These are phyloP conservation scores for Gentiana dahurica DNA, from an alignment of 257 asterid species.

Conservation along the genomic window DNA sequence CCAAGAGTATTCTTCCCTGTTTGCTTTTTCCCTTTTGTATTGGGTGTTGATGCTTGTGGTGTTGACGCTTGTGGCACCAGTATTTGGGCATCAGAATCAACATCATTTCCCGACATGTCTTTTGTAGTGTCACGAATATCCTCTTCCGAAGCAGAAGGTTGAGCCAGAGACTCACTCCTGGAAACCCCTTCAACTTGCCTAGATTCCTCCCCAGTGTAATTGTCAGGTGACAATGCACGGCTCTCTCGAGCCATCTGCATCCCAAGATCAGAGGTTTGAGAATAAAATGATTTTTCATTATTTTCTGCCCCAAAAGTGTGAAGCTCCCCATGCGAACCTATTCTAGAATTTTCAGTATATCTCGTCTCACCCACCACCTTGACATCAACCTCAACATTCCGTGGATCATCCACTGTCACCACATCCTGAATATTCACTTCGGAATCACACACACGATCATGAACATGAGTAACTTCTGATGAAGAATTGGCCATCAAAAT, in stretches of 20 bases:
- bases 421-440: slow-evolving; percentile 65
- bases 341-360: slow-evolving; percentile 38
- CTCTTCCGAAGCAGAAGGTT: slow-evolving; percentile 33
- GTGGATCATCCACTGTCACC: slow-evolving; percentile 37
- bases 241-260: slow-evolving; percentile 73
- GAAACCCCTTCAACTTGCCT: slow-evolving; percentile 42
- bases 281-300: slow-evolving; percentile 65
- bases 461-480: slow-evolving; percentile 46
- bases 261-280: slow-evolving; percentile 86
- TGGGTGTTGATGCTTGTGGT: slow-evolving; percentile 23
- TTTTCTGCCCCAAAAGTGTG: slow-evolving; percentile 46
- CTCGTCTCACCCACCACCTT: slow-evolving; percentile 69
- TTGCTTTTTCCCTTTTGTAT: slow-evolving; percentile 58
- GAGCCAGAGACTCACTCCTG: slow-evolving; percentile 33
- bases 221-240: slow-evolving; percentile 55
- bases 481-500: slow-evolving; percentile 77
- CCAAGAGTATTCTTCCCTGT: slow-evolving; percentile 68
- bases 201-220: slow-evolving; percentile 45
- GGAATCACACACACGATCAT: slow-evolving; percentile 43
- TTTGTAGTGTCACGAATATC: slow-evolving; percentile 39
- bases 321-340: slow-evolving; percentile 43
- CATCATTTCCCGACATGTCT: slow-evolving; percentile 31
- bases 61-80: slow-evolving; percentile 34
- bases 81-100: slow-evolving; percentile 28
- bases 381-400: slow-evolving; percentile 64